A percentile compares a stretch with the other conserved stretches of the same genome.
Evolutionary conservation across 257 asterid species (phyloP).

Genomic region (Nicotiana knightiana): DNA sequence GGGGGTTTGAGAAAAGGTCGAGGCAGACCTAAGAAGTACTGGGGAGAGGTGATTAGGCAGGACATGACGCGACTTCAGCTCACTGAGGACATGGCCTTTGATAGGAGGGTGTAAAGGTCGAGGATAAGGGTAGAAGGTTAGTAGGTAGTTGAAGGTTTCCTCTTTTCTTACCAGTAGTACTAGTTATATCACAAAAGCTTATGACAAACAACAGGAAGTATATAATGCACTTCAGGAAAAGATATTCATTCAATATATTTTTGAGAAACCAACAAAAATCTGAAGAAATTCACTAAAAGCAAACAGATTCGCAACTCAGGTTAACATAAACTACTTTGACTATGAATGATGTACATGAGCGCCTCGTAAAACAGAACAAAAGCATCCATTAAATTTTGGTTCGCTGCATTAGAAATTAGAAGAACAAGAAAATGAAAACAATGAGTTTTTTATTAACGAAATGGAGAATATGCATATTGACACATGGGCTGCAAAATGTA

Average conservation of each 20-base stretch:
- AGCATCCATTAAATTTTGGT: not conserved
- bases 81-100: too few species aligned
- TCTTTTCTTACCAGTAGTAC: not conserved
- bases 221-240: not conserved
- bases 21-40: too few species aligned
- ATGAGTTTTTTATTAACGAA: not conserved
- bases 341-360: not conserved
- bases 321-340: not conserved
- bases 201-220: not conserved
- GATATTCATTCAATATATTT: not conserved
- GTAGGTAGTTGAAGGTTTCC: too few species aligned
- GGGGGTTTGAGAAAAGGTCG: too few species aligned
- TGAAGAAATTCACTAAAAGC: not conserved
- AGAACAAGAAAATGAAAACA: not conserved
- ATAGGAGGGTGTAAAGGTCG: too few species aligned
- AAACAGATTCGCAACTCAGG: not conserved
- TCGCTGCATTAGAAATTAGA: not conserved
- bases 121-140: too few species aligned
- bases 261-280: not conserved
- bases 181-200: not conserved
- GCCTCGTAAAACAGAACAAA: not conserved
- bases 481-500: not conserved
- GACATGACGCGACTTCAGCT: too few species aligned
- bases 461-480: not conserved
- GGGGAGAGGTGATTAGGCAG: too few species aligned